phyloP scores from a whole-genome alignment of 1,139 yeast species.

The Blastobotrys buckinghamii region DNA sequence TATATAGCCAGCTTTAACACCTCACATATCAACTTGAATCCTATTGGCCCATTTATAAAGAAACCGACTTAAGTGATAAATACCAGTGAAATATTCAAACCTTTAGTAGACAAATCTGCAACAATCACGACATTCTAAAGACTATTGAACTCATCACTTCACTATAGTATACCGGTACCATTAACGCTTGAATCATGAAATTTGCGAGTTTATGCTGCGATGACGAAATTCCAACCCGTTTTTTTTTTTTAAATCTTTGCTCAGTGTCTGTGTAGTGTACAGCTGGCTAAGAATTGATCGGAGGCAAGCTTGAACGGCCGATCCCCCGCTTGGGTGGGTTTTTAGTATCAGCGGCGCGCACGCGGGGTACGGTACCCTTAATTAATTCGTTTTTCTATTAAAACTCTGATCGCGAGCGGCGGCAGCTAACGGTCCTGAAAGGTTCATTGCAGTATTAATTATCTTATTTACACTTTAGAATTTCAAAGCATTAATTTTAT shows the following conservation, averaged over 20 bases:
- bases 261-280: no score
- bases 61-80: no score
- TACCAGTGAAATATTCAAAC: not conserved
- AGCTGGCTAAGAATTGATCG: no score
- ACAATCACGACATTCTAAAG: constrained; percentile 1
- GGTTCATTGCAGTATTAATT: no score
- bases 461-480: no score
- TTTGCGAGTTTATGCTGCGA: constrained; percentile 9
- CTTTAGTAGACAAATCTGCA: not conserved
- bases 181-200: not conserved
- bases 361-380: no score
- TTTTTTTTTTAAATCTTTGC: not conserved
- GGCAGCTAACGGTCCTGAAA: no score
- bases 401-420: not conserved
- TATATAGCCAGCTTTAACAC: no score
- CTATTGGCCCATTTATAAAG: not conserved
- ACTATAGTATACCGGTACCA: no score
- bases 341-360: no score
- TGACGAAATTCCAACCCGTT: constrained; percentile 8
- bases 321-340: not conserved
- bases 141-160: not conserved
- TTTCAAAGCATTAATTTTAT: no score
- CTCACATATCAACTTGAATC: not conserved
- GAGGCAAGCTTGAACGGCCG: not conserved
- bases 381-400: no score